These are phyloP conservation scores for Farysia itapuensis DNA, from an alignment of 1,284 basidiomycete species.

Conservation along the genomic window DNA sequence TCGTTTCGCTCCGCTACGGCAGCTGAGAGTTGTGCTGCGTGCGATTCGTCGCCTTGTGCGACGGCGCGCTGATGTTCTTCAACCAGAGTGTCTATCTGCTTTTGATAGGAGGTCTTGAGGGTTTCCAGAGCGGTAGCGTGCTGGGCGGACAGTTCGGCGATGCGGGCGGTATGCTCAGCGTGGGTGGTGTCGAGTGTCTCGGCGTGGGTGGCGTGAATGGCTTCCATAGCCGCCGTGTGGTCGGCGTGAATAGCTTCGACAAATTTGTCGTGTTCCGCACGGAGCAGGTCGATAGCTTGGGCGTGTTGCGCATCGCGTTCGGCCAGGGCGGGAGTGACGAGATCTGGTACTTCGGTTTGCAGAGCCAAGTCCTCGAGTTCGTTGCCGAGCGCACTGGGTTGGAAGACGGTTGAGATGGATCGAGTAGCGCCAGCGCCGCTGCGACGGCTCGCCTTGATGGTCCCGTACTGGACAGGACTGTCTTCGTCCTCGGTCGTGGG, in stretches of 20 bases:
- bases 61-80: conserved; percentile 18
- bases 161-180: conserved; percentile 16
- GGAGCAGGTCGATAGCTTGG: conserved; percentile 5
- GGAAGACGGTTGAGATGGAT: conserved; percentile 26
- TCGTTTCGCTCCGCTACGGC: conserved; percentile 32
- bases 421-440: conserved; percentile 23
- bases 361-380: conserved; percentile 36
- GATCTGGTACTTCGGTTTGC: conserved; percentile 35
- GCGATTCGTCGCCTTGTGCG: conserved; percentile 13
- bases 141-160: conserved; percentile 21
- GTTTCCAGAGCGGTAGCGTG: conserved; percentile 22
- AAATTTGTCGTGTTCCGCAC: conserved; percentile 23
- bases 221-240: conserved; percentile 28
- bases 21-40: conserved; percentile 17
- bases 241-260: conserved; percentile 21
- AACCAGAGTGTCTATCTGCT: conserved; percentile 11
- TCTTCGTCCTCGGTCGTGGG: conserved; percentile 15
- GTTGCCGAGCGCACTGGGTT: conserved; percentile 40
- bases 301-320: conserved; percentile 23
- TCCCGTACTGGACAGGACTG: conserved; percentile 8
- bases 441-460: conserved; percentile 14
- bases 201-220: conserved; percentile 12
- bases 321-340: conserved; percentile 25
- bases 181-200: conserved; percentile 6
- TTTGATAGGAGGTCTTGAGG: conserved; percentile 24